Evolutionary conservation across 495 filamentous ascomycete genomes (phyloP).

Genomic region (Aspergillus asperescens): DNA sequence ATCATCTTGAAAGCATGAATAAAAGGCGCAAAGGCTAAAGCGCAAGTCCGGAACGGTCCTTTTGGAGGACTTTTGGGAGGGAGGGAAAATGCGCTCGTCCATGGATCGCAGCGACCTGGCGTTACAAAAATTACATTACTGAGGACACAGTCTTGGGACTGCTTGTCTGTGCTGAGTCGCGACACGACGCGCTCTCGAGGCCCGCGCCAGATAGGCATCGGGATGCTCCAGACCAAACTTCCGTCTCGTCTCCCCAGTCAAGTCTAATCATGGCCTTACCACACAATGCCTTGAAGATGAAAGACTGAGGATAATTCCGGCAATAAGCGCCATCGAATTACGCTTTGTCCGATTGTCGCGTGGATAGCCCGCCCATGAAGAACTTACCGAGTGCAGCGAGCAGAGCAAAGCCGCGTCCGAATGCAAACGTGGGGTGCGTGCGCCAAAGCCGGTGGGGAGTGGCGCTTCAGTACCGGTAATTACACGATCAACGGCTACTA

Average conservation of each 20-base stretch:
- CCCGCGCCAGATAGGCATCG: no score
- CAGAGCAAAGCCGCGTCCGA: slow-evolving; percentile 12
- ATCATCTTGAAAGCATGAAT: neutral
- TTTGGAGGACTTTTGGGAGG: slow-evolving; percentile 6
- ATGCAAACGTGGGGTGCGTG: slow-evolving; percentile 18
- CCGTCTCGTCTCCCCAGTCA: no score
- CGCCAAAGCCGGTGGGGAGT: slow-evolving; percentile 8
- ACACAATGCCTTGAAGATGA: no score
- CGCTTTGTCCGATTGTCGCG: no score
- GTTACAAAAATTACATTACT: slow-evolving; percentile 8
- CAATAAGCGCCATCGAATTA: no score
- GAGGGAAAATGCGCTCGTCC: slow-evolving; percentile 7
- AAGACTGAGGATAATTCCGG: neutral
- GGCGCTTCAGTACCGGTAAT: neutral
- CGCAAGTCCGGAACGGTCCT: slow-evolving; percentile 18
- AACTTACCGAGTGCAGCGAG: slow-evolving; percentile 12
- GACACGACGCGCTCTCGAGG: slow-evolving; percentile 18
- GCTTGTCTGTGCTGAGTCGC: neutral
- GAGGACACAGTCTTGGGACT: neutral
- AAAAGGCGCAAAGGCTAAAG: neutral
- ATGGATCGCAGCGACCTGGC: slow-evolving; percentile 11
- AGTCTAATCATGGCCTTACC: no score
- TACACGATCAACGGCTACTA: neutral
- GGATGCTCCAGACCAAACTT: neutral
- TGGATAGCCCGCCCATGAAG: neutral